Base-by-base conservation (phyloP, 305 asterid genomes). In the Petunia hybrid region DNA sequence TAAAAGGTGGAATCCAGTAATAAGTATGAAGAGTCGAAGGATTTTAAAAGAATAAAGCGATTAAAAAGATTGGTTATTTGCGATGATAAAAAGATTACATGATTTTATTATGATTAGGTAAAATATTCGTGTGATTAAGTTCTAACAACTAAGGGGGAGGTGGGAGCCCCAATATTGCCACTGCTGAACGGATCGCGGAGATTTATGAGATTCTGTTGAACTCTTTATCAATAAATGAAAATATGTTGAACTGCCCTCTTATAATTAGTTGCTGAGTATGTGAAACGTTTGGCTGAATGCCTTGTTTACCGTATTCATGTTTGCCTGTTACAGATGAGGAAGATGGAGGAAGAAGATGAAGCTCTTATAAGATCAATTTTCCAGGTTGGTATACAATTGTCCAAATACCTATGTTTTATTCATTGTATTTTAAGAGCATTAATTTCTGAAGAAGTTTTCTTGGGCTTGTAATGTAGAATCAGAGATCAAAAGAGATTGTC, bases 281-380 rank as follows among this genome's bases (percentile, higher is more conserved):
- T 45, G 13, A 43, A 77, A 59, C 55, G 42, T 22, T 55, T 77
- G 80, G 31, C 31, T 22, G 31, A 22, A 22, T 22, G 31, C 31
- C 31, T 22, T 22, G 31, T 38, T 3, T 38, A 9, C 4, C 31
- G 7, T 41, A 36, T 68, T 12, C 13, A 68, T 12, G n/a, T 39
- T 41, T 31, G 76, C 31, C 31, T 22, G 31, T 22, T 22, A 22
- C 76, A 68, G 76, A 56, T 39, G n/a, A 40, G 77, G 57, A 70
- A 70, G 43, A 13, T 43, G 77, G n/a, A 9, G 57, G 77, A 70
- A 70, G 77, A 40, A 16, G 77, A 70, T 43, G 77, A 70, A 70
- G 77, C 77, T 70, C 77, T 70, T 42, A 45, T 70, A 3, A 70
- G 43, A 70, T 70, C 56, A 8, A 16, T 70, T 39, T 70, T 70